phyloP scores from a whole-genome alignment of 768 basidiomycete species.

The Cubamyces sp. region DNA sequence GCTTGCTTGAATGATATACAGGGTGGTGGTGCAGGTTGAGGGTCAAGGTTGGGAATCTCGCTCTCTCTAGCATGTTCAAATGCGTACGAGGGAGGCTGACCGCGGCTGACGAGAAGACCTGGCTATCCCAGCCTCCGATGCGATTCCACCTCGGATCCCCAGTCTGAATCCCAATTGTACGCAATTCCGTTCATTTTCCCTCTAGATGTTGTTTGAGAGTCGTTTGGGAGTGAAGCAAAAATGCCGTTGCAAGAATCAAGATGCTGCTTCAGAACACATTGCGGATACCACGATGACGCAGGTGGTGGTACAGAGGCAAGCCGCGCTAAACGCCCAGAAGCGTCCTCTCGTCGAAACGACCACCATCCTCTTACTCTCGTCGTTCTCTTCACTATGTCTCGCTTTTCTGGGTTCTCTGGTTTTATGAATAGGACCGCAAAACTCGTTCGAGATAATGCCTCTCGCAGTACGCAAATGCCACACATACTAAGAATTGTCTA shows the following conservation, averaged over 20 bases:
- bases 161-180: not conserved
- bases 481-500: not conserved
- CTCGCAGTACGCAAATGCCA: conserved; percentile 41
- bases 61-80: too few species aligned
- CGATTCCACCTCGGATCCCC: not conserved
- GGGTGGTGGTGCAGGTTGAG: not conserved
- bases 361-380: not conserved
- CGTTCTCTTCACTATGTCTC: conserved; percentile 27
- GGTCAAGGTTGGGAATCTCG: not conserved
- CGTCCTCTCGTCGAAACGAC: not conserved
- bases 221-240: too few species aligned
- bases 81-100: not conserved
- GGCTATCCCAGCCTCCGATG: not conserved
- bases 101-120: not conserved
- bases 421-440: conserved; percentile 46
- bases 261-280: too few species aligned
- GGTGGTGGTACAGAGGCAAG: not conserved
- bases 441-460: conserved; percentile 44
- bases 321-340: too few species aligned
- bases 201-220: too few species aligned
- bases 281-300: not conserved
- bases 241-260: too few species aligned
- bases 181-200: too few species aligned
- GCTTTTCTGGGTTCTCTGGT: conserved; percentile 24
- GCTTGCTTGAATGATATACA: not conserved